A percentile compares a stretch with the other conserved stretches of the same genome.
Conservation (phyloP, 441 rosid species). For the Omphalea diandra region DNA sequence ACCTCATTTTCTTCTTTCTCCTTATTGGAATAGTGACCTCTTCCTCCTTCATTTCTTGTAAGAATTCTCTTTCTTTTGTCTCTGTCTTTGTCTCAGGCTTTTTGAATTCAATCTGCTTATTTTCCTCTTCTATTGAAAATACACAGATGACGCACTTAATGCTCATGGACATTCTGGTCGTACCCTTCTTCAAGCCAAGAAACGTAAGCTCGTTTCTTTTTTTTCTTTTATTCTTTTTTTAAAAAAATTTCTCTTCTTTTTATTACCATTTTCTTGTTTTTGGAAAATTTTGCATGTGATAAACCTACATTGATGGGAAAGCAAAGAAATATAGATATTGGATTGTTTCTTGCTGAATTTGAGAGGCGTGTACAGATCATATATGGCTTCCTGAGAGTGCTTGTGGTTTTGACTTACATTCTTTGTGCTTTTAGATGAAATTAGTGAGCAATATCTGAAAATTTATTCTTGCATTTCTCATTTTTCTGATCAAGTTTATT, state of each 20-base stretch:
- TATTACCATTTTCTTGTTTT: background rate
- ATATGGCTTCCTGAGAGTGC: no score
- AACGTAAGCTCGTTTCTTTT: constrained; percentile 33
- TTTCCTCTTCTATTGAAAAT: background rate
- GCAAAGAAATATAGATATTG: background rate
- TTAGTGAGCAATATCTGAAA: no score
- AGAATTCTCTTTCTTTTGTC: constrained; percentile 19
- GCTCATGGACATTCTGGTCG: constrained; percentile 40
- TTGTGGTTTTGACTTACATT: no score
- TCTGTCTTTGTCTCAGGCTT: no score
- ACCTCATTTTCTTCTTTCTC: constrained; percentile 30
- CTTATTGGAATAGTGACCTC: constrained; percentile 33
- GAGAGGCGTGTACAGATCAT: no score
- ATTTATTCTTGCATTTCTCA: no score
- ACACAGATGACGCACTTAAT: constrained; percentile 50
- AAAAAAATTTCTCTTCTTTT: background rate
- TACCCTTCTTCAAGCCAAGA: constrained; percentile 56
- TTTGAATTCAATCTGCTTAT: background rate
- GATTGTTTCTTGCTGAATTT: background rate
- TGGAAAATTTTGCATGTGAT: no score
- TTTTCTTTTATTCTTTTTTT: background rate
- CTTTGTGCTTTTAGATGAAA: no score
- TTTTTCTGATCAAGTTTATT: no score
- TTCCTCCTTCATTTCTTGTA: constrained; percentile 44
- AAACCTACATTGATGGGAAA: no score